phyloP scores from a whole-genome alignment of 768 basidiomycete species.

The Tylopilus balloui region DNA sequence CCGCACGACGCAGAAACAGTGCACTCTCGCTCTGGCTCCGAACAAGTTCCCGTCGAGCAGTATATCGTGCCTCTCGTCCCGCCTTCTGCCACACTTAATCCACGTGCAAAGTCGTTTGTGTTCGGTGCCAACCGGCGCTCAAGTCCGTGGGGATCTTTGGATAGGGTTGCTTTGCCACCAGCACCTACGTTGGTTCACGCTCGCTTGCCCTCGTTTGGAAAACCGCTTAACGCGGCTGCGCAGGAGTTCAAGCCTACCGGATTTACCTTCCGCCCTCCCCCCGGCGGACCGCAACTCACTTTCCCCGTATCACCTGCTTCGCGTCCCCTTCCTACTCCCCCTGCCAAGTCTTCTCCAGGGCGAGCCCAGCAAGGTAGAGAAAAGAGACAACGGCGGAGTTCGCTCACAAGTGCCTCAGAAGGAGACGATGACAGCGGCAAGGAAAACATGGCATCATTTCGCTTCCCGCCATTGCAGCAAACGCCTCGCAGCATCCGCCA shows the following conservation, averaged over 20 bases:
- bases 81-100: slow-evolving; percentile 50
- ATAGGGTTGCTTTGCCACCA: slow-evolving; percentile 28
- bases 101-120: slow-evolving; percentile 79
- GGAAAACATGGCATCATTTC: slow-evolving; percentile 70
- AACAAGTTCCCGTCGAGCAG: slow-evolving; percentile 36
- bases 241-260: slow-evolving; percentile 74
- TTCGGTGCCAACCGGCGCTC: slow-evolving; percentile 50
- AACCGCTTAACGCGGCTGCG: slow-evolving; percentile 74
- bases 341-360: slow-evolving; percentile 22
- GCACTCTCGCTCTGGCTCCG: slow-evolving; percentile 53
- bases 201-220: slow-evolving; percentile 48
- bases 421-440: slow-evolving; percentile 47
- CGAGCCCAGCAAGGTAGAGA: slow-evolving; percentile 64
- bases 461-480: slow-evolving; percentile 57
- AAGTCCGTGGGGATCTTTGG: slow-evolving; percentile 33
- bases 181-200: slow-evolving; percentile 37
- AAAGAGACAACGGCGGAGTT: slow-evolving; percentile 65
- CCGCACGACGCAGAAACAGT: slow-evolving; percentile 56
- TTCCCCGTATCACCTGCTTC: slow-evolving; percentile 29
- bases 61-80: slow-evolving; percentile 14
- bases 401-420: slow-evolving; percentile 32
- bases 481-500: slow-evolving; percentile 49
- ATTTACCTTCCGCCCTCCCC: slow-evolving; percentile 75
- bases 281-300: slow-evolving; percentile 56
- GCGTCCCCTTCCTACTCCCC: slow-evolving; percentile 40